Base-by-base conservation (phyloP, 1,284 basidiomycete genomes). In the Leccinum idahoense region DNA sequence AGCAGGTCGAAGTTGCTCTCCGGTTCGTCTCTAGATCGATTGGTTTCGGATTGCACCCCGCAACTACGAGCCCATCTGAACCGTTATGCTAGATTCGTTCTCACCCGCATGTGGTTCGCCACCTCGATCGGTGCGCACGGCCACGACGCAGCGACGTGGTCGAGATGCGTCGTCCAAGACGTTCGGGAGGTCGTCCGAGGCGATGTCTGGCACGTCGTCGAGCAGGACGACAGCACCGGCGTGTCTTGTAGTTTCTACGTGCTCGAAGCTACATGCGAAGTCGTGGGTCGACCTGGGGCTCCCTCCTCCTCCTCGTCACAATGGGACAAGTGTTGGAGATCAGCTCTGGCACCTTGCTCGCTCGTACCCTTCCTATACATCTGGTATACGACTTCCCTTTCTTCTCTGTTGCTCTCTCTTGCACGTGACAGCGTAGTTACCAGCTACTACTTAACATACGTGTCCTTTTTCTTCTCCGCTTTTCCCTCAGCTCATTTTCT, bases 211-310 rank as follows among this genome's bases (percentile, higher is more conserved):
- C 75, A 71, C 18, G 71, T 90, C 41, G 76, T 78, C 29, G 68
- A 81, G 15, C 68, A 63, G 26, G 74, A 75, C 46, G 23, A 58
- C 1, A 39, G 54, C 11, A 58, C 60, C 7, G 58, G 61, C 54
- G 74, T 80, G 61, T 72, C 69, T 3, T 61, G 58, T 26, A 55
- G 26, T 10, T 79, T 82, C 65, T 83, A 85, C 67, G 82, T 89
- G 37, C 74, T 91, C 0, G 86, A 88, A 64, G 69, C 80, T 14
- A 91, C 89, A 0, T 89, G 89, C 68, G 89, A 91, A 71, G 84
- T 87, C 32, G 80, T 90, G 62, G 88, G 87, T 2, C 75, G 72
- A 37, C 71, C 75, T 1, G 20, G 49, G 6, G 12, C 46, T 49
- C 58, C 72, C 14, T 59, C 62, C 7, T 59, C 41, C 7, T 15